Conservation (phyloP, 108 stramenopile genomes). For the Conticribra guillardii region DNA sequence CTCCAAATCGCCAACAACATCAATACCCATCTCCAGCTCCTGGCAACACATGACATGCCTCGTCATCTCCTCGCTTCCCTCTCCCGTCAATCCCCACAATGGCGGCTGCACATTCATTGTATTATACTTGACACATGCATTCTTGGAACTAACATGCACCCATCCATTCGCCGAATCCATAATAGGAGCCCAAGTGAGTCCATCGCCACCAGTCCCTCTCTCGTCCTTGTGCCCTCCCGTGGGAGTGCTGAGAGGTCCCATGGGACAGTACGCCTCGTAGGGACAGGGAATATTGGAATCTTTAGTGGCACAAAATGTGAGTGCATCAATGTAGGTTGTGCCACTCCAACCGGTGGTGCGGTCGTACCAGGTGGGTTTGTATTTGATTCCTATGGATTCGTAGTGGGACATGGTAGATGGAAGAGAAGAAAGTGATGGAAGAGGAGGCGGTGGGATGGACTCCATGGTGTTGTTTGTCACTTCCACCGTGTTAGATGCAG, state of each 20-base stretch:
- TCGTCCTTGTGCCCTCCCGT: constrained; percentile 15
- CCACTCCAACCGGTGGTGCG: constrained; percentile 13
- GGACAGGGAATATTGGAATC: constrained; percentile 24
- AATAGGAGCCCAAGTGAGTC: constrained; percentile 28
- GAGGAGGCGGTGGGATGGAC: too few species aligned
- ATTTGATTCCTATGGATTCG: constrained; percentile 5
- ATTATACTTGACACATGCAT: constrained; percentile 30
- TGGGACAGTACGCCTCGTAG: constrained; percentile 40
- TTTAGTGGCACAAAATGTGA: constrained; percentile 23
- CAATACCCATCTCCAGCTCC: neutral
- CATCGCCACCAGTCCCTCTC: neutral
- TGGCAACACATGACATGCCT: constrained; percentile 31
- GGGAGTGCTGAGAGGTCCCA: constrained; percentile 22
- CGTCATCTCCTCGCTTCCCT: constrained; percentile 38
- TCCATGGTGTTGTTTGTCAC: too few species aligned
- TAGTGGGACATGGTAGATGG: neutral
- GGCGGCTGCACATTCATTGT: constrained; percentile 20
- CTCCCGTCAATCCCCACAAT: constrained; percentile 29
- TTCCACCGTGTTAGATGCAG: too few species aligned
- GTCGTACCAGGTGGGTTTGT: constrained; percentile 7
- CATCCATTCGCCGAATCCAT: constrained; percentile 29
- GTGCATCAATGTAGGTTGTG: constrained; percentile 20
- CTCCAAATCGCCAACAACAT: too few species aligned
- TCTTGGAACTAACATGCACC: constrained; percentile 16
- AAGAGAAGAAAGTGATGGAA: too few species aligned